Evolutionary conservation across 495 filamentous ascomycete genomes (phyloP).

Genomic region (Xylaria nigripes): DNA sequence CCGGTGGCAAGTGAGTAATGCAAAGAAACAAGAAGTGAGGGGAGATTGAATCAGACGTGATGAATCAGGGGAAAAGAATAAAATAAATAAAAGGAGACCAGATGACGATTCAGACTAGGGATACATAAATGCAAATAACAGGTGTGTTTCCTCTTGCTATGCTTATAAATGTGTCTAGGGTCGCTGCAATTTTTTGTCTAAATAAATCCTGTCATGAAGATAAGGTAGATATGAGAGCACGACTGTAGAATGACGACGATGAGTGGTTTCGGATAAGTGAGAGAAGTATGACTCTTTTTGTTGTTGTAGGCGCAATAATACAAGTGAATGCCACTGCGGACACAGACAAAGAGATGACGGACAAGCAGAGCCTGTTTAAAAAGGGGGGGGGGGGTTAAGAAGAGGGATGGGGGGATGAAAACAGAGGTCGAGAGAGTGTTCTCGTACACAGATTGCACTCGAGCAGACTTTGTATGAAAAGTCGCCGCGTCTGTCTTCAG

Average conservation of each 20-base stretch:
- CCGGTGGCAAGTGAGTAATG: slow-evolving; percentile 26
- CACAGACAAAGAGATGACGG: slow-evolving; percentile 20
- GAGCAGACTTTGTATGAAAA: slow-evolving; percentile 37
- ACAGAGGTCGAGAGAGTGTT: slow-evolving; percentile 2
- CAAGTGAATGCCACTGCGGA: slow-evolving; percentile 42
- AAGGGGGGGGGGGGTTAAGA: not conserved
- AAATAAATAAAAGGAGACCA: not conserved
- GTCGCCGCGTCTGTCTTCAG: slow-evolving; percentile 29
- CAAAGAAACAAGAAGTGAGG: slow-evolving; percentile 27
- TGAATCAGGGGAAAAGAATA: not conserved
- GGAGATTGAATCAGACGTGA: slow-evolving; percentile 16
- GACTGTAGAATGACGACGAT: slow-evolving; percentile 4
- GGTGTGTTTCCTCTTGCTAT: not conserved
- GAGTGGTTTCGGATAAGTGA: not conserved
- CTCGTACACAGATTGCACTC: slow-evolving; percentile 19
- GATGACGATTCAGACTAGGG: not conserved
- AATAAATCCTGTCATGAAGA: not conserved
- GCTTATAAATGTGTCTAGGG: not conserved
- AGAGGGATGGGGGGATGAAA: not conserved
- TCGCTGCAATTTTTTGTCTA: not conserved
- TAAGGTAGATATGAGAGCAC: not conserved
- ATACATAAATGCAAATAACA: not conserved
- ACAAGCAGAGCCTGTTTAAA: not conserved
- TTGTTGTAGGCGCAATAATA: slow-evolving; percentile 34
- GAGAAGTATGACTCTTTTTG: slow-evolving; percentile 14